A percentile compares a stretch with the other conserved stretches of the same genome.
These are phyloP conservation scores for Sonneratia caseolaris DNA, from an alignment of 345 rosid genomes.

Conservation along the genomic window DNA sequence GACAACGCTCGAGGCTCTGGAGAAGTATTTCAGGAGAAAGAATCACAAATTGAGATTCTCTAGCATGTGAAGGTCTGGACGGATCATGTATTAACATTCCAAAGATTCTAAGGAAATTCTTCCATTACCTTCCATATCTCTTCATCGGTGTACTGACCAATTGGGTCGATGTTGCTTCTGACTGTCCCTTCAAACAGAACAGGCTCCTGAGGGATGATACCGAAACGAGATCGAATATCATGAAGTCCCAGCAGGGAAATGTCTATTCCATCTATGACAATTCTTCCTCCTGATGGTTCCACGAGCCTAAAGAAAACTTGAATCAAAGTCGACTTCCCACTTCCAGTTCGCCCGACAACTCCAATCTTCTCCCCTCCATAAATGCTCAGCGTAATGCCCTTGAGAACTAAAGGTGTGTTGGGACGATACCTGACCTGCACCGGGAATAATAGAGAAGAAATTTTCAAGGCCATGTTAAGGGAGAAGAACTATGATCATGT, in stretches of 20 bases:
- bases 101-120: no score
- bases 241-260: conserved; percentile 67
- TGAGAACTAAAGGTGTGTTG: conserved; percentile 76
- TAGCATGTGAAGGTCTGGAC: neutral
- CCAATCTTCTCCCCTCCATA: conserved; percentile 86
- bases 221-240: conserved; percentile 82
- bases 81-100: neutral
- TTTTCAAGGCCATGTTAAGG: neutral
- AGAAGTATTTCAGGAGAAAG: neutral
- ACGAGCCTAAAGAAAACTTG: conserved; percentile 88
- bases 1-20: conserved; percentile 87
- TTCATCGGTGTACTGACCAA: conserved; percentile 65
- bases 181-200: conserved; percentile 95
- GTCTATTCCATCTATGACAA: conserved; percentile 77
- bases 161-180: conserved; percentile 83
- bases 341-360: conserved; percentile 88
- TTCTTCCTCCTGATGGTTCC: conserved; percentile 76
- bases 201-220: conserved; percentile 97
- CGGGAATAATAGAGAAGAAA: neutral
- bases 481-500: neutral
- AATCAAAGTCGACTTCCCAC: conserved; percentile 88
- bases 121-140: conserved; percentile 81
- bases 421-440: conserved; percentile 80
- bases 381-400: conserved; percentile 68
- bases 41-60: neutral